phyloP scores from a whole-genome alignment of 192 early-diverging fungal genomes.

The Coemansia sp. region DNA sequence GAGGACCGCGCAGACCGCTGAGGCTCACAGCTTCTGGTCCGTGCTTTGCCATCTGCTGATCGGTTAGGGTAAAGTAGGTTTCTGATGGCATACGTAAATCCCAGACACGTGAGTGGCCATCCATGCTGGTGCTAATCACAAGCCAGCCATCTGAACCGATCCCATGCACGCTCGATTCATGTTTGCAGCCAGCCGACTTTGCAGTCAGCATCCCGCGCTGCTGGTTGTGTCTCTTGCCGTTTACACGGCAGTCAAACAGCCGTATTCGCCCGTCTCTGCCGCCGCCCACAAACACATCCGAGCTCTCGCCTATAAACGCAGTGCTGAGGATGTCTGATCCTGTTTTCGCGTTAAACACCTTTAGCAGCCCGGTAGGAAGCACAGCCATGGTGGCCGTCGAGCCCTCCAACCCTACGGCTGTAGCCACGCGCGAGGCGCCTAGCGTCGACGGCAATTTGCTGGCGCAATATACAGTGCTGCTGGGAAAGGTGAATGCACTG shows the following conservation, averaged over 20 bases:
- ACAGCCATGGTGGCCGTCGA: not conserved
- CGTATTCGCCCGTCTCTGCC: conserved; percentile 43
- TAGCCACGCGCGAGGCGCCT: not conserved
- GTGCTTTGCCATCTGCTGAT: not conserved
- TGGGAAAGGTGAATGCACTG: not conserved
- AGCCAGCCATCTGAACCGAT: conserved; percentile 23
- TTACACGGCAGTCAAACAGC: conserved; percentile 32
- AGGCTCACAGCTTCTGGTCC: not conserved
- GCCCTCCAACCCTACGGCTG: conserved; percentile 3
- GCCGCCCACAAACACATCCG: conserved; percentile 25
- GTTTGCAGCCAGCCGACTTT: not conserved
- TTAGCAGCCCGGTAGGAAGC: not conserved
- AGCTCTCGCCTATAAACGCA: conserved; percentile 13
- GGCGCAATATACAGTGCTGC: conserved; percentile 13
- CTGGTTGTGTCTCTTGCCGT: conserved; percentile 6
- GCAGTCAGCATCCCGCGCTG: conserved; percentile 24
- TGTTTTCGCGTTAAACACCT: conserved; percentile 15
- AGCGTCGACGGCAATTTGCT: not conserved
- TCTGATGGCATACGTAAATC: conserved; percentile 34
- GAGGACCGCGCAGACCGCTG: not conserved
- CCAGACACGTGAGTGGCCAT: conserved; percentile 30
- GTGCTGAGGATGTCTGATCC: conserved; percentile 39
- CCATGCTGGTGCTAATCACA: conserved; percentile 38
- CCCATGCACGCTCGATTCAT: conserved; percentile 29
- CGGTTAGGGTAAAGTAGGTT: not conserved